Percentiles rank a stretch among this genome's conserved stretches.
These are phyloP conservation scores for Coleophoma crateriformis DNA, from an alignment of 2,329 filamentous ascomycete species.

Conservation along the genomic window DNA sequence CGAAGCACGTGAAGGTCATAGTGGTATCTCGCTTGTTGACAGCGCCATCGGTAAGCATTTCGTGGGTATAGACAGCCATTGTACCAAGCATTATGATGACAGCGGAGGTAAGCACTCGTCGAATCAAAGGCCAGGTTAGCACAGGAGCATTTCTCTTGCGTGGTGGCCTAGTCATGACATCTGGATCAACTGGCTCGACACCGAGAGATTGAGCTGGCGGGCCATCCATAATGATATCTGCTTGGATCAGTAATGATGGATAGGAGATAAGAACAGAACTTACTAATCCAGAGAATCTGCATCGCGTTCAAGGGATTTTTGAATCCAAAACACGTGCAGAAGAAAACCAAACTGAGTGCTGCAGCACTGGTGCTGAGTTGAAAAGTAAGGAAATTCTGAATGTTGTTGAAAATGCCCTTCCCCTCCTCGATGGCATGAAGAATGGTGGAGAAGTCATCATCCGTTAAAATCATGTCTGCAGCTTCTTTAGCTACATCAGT, in stretches of 20 bases:
- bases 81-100: conserved; percentile 89
- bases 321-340: conserved; percentile 90
- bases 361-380: conserved; percentile 96
- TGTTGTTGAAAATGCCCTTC: conserved; percentile 99
- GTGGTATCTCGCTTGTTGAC: conserved; percentile 94
- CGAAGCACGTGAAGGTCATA: conserved; percentile 99
- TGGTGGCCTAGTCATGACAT: conserved; percentile 89
- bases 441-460: conserved; percentile 88
- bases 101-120: conserved; percentile 81
- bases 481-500: conserved; percentile 97
- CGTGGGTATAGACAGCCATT: conserved; percentile 81
- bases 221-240: conserved; percentile 99
- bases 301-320: conserved; percentile 96
- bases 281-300: conserved; percentile 99
- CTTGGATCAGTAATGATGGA: conserved; percentile 5
- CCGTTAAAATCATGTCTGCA: conserved; percentile 87
- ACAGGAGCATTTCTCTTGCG: conserved; percentile 83
- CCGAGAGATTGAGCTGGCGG: conserved; percentile 95
- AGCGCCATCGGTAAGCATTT: conserved; percentile 78
- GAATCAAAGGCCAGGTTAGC: conserved; percentile 77
- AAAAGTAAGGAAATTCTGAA: conserved; percentile 98
- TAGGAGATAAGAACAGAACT: conserved; percentile 31
- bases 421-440: conserved; percentile 95
- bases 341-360: conserved; percentile 80
- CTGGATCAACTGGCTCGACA: conserved; percentile 88